Evolutionary conservation across 2,329 filamentous ascomycete species (phyloP).

Genomic region (Aspergillus sp.): DNA sequence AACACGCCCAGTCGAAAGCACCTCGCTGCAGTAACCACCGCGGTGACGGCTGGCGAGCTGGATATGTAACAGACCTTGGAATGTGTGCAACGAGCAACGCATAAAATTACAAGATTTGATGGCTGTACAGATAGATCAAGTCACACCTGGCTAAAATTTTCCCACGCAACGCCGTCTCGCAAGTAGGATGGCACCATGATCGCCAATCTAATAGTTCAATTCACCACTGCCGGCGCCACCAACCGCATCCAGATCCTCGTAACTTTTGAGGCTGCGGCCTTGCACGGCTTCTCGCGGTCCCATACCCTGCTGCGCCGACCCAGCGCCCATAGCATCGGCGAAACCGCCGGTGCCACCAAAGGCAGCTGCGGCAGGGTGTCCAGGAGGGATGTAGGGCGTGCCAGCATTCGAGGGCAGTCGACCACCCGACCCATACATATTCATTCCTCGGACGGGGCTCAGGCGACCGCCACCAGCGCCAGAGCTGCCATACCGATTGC

Average conservation of each 20-base stretch:
- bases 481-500: conserved; percentile 54
- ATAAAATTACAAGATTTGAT: not conserved
- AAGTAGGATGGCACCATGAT: not conserved
- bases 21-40: not conserved
- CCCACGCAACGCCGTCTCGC: conserved; percentile 12
- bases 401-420: conserved; percentile 32
- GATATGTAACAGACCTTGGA: not conserved
- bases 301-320: conserved; percentile 69
- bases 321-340: conserved; percentile 52
- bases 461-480: conserved; percentile 49
- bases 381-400: conserved; percentile 36
- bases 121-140: not conserved
- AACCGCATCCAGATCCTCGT: conserved; percentile 92
- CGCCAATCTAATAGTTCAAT: conserved; percentile 71
- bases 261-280: conserved; percentile 90
- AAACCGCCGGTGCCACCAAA: conserved; percentile 44
- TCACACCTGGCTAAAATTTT: not conserved
- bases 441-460: conserved; percentile 38
- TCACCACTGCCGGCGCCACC: conserved; percentile 73
- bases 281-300: conserved; percentile 90
- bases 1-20: not conserved
- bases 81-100: not conserved
- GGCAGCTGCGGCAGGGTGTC: conserved; percentile 39
- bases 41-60: not conserved
- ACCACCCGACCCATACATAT: conserved; percentile 34